phyloP scores from a whole-genome alignment of 208 protist species.

The Crithidia expoeki region DNA sequence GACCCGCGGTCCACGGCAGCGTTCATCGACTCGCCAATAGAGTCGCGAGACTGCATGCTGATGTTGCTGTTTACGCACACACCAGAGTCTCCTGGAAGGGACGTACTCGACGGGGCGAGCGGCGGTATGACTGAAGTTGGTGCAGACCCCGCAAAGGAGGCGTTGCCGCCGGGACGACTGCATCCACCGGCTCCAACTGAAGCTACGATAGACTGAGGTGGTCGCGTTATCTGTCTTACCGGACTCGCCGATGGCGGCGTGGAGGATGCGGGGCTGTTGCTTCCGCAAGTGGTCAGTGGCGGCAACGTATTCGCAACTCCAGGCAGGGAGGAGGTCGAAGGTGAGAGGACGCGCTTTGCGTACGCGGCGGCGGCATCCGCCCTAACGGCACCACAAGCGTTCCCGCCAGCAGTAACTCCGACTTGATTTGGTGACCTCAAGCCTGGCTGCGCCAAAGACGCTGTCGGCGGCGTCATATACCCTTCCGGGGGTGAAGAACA shows the following conservation, averaged over 20 bases:
- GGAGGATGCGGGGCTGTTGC: not conserved
- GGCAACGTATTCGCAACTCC: conserved; percentile 3
- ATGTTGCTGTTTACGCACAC: not conserved
- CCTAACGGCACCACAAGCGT: not conserved
- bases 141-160: conserved; percentile 8
- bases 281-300: conserved; percentile 2
- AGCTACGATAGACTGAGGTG: not conserved
- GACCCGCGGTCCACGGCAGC: not conserved
- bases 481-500: conserved; percentile 1
- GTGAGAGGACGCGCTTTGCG: not conserved
- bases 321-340: not conserved
- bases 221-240: not conserved
- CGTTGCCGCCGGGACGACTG: conserved; percentile 7
- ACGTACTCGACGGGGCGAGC: conserved; percentile 1
- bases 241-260: not conserved
- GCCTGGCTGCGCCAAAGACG: not conserved
- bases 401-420: not conserved
- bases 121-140: conserved; percentile 8
- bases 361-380: not conserved
- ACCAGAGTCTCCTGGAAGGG: not conserved
- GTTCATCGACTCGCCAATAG: conserved; percentile 6
- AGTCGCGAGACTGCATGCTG: not conserved
- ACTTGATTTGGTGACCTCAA: conserved; percentile 1
- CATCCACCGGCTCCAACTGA: not conserved
- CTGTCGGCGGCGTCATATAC: conserved; percentile 7